Conservation (phyloP, 2,329 filamentous ascomycete genomes). For the Dactylellina drechsleri region DNA sequence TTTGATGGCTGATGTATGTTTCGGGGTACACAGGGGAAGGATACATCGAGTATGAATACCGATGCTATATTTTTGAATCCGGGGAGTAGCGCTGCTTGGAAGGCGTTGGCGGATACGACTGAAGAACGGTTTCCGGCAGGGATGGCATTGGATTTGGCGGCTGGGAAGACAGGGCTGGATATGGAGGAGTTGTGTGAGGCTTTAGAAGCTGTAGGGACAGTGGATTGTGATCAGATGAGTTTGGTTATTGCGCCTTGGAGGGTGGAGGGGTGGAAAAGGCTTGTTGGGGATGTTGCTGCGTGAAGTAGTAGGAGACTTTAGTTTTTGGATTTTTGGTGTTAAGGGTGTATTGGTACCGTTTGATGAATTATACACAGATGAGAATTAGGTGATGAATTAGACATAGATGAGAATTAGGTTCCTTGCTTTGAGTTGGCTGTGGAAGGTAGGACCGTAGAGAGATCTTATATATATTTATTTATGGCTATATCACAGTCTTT, state of each 20-base stretch:
- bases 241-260: constrained; percentile 86
- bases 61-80: constrained; percentile 81
- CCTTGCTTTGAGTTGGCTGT: no score
- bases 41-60: constrained; percentile 64
- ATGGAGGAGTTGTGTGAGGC: constrained; percentile 77
- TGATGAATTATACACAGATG: no score
- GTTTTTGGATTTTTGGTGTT: neutral
- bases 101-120: constrained; percentile 72
- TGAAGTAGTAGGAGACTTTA: constrained; percentile 1
- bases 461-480: no score
- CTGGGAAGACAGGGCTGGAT: constrained; percentile 72
- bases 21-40: constrained; percentile 10
- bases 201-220: constrained; percentile 76
- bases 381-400: no score
- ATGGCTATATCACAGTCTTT: no score
- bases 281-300: constrained; percentile 61
- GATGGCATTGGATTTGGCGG: constrained; percentile 83
- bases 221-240: constrained; percentile 78
- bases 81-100: constrained; percentile 82
- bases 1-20: neutral
- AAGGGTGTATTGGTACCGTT: no score
- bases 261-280: constrained; percentile 71
- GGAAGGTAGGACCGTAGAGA: no score
- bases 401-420: no score
- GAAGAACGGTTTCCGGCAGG: constrained; percentile 69